phyloP scores from a whole-genome alignment of 257 asterid genomes.

The Gentiana dahurica region DNA sequence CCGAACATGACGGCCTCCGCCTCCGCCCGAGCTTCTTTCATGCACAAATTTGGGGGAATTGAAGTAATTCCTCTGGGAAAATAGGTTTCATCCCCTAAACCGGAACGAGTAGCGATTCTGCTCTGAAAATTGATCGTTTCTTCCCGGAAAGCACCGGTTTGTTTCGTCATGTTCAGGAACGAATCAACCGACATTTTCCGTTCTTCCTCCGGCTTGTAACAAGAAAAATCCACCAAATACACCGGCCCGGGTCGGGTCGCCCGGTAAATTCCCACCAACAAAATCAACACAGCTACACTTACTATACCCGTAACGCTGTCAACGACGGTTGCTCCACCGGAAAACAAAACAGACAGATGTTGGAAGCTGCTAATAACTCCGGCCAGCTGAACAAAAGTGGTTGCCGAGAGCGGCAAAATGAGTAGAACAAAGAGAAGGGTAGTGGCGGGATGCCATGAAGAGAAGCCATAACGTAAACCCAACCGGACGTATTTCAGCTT shows the following conservation, averaged over 20 bases:
- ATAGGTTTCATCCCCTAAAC: constrained; percentile 40
- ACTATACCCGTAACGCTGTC: constrained; percentile 23
- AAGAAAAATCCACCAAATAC: constrained; percentile 42
- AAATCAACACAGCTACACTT: constrained; percentile 16
- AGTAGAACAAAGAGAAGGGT: constrained; percentile 20
- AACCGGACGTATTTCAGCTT: constrained; percentile 52
- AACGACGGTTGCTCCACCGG: too few species aligned
- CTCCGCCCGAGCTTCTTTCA: constrained; percentile 33
- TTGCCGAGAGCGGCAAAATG: constrained; percentile 18
- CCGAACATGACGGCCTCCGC: constrained; percentile 52
- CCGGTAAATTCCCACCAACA: constrained; percentile 44
- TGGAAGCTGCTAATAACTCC: too few species aligned
- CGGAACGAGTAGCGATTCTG: constrained; percentile 21
- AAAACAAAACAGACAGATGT: too few species aligned
- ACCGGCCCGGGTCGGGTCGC: constrained; percentile 28
- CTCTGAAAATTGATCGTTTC: constrained; percentile 18
- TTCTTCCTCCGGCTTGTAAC: constrained; percentile 41
- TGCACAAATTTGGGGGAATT: constrained; percentile 22
- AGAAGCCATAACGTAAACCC: constrained; percentile 67
- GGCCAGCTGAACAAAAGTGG: too few species aligned
- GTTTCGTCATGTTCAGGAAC: constrained; percentile 29
- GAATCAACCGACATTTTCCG: constrained; percentile 24
- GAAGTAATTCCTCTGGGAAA: constrained; percentile 21
- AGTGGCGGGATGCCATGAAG: constrained; percentile 41
- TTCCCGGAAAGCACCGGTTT: constrained; percentile 17